Evolutionary conservation across 331 rosid genomes (phyloP), one percentile per base, ranked within the genome.

Genomic region (Saraca asoca): DNA sequence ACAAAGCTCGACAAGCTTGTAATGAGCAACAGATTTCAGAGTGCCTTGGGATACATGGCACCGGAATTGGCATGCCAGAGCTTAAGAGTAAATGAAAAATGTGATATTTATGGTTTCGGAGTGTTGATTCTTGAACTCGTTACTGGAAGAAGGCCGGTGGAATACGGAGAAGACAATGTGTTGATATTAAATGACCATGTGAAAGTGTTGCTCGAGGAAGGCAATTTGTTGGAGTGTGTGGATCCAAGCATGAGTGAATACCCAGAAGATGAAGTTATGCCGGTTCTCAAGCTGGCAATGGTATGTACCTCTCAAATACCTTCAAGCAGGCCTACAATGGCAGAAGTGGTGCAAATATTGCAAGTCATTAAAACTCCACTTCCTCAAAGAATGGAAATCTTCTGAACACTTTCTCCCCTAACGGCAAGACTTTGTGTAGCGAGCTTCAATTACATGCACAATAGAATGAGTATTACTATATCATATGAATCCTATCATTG

Each of bases 291-390:
- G 75, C 64, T 93, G 18, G 98, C 96, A 5, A 68, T 92, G 79
- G 96, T 89, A 0, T 92, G 96, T 75, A 89, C 94, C 5, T 83
- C 98, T 57, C 96, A 92, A 45, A 84, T 92, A 15, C 98, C 98
- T 69, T 87, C 96, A 4, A 87, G 87, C 75, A 82, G 96, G 59
- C 98, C 98, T 57, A 85, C 96, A 38, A 92, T 92, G 98, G 80
- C 88, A 29, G 98, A 92, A 87, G 96, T 92, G 51, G 87, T 84
- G 57, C 98, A 89, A 72, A 92, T 92, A 34, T 71, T 92, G 55
- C 95, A 89, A 51, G 85, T 92, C 38, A 89, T 92, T 55, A 81
- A 85, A 82, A 82, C 96, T 51, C 96, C 98, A 59, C 75, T 87
- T 79, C 91, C 90, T 53, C 90, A 82, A 45, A 85, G 85, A 63